Evolutionary conservation across 1,284 basidiomycete genomes (phyloP).

Genomic region (Leccinum cinnamomeum): DNA sequence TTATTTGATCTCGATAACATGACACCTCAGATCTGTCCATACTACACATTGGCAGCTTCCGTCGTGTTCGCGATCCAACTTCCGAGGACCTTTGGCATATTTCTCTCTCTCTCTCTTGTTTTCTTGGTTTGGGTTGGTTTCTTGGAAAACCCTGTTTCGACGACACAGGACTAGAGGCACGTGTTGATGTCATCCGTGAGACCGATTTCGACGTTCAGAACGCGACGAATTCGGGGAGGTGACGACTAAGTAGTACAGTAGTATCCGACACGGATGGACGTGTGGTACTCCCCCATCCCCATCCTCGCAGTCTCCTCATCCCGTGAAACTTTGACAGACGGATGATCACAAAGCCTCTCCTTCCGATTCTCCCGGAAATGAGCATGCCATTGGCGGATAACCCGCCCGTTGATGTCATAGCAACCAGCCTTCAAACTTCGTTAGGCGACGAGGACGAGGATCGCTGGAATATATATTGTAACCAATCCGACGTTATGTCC

Average conservation of each 20-base stretch:
- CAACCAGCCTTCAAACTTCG: background rate
- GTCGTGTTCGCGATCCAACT: background rate
- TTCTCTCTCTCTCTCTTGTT: background rate
- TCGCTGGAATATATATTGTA: background rate
- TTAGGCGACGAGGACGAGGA: background rate
- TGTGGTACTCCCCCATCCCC: background rate
- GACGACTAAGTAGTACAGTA: background rate
- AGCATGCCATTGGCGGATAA: background rate
- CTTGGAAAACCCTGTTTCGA: background rate
- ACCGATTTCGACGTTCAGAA: background rate
- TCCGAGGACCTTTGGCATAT: constrained; percentile 1
- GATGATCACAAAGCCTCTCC: background rate
- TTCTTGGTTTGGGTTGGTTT: background rate
- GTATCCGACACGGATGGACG: background rate
- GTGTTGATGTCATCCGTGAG: constrained; percentile 2
- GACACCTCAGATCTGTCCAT: background rate
- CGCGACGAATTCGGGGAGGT: background rate
- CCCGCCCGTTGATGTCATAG: background rate
- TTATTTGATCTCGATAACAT: background rate
- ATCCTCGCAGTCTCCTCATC: background rate
- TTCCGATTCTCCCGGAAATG: background rate
- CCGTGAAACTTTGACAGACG: background rate
- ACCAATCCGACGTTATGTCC: background rate
- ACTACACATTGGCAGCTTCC: background rate
- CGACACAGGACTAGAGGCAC: background rate